These are phyloP conservation scores for Talaromyces thailandensis DNA, from an alignment of 495 filamentous ascomycete genomes.

Conservation along the genomic window DNA sequence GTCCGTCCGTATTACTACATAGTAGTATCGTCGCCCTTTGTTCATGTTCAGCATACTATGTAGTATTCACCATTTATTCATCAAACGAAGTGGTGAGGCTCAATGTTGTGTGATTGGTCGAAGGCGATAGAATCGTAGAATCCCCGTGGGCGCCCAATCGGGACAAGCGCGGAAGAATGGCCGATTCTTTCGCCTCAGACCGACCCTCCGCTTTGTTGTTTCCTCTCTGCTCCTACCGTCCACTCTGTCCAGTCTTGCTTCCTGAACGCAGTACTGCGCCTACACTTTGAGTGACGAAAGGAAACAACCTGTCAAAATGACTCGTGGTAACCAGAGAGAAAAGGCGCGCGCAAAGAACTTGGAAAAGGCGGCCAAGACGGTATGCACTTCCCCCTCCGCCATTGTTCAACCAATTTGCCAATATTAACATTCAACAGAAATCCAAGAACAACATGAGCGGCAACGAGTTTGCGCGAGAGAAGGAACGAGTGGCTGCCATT, in stretches of 20 bases:
- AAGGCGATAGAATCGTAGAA: constrained; percentile 1
- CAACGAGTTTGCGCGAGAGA: constrained; percentile 58
- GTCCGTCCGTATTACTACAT: not conserved
- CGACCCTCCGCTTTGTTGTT: not conserved
- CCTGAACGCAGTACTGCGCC: not conserved
- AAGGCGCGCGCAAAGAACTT: constrained; percentile 74
- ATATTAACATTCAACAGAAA: constrained; percentile 45
- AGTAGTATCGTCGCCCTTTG: not conserved
- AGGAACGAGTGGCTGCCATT: constrained; percentile 68
- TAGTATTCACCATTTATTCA: not conserved
- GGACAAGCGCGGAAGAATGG: not conserved
- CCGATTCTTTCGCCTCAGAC: not conserved
- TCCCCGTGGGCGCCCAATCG: not conserved
- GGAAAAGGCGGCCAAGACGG: constrained; percentile 51
- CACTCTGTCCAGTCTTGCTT: not conserved
- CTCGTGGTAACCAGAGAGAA: constrained; percentile 89
- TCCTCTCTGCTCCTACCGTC: not conserved
- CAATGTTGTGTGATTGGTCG: not conserved
- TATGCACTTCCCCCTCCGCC: constrained; percentile 22
- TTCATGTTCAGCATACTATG: not conserved
- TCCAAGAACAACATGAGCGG: constrained; percentile 49
- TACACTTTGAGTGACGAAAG: not conserved
- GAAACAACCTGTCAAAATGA: constrained; percentile 45
- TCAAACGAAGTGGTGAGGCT: not conserved
- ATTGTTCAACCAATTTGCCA: not conserved